Evolutionary conservation across 78 protist genomes (phyloP).

Genomic region (Dictyostelium brefeldianum): DNA sequence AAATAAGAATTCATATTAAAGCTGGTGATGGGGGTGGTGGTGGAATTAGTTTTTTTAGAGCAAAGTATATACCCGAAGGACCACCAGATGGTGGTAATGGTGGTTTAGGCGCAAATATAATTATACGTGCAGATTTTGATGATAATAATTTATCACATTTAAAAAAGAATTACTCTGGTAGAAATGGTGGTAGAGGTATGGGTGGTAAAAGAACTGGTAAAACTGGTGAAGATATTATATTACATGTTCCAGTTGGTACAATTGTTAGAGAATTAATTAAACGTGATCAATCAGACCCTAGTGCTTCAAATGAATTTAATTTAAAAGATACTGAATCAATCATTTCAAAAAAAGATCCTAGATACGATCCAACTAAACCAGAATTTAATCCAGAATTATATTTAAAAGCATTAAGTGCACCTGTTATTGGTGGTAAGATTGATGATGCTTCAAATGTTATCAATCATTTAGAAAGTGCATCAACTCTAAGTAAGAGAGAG

Average conservation of each 20-base stretch:
- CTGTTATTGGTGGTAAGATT: conserved; percentile 23
- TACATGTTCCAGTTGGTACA: conserved; percentile 79
- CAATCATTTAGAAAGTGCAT: not conserved
- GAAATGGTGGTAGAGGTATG: conserved; percentile 32
- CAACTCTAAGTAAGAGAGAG: not conserved
- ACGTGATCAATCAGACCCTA: too few species aligned
- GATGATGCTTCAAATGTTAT: not conserved
- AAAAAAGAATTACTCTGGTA: conserved; percentile 18
- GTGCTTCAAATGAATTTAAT: not conserved
- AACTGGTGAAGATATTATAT: conserved; percentile 54
- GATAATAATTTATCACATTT: conserved; percentile 65
- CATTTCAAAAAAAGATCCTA: conserved; percentile 3
- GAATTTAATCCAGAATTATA: conserved; percentile 26
- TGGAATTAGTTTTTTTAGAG: conserved; percentile 46
- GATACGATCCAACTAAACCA: not conserved
- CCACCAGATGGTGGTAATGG: conserved; percentile 84
- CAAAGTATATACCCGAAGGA: conserved; percentile 66
- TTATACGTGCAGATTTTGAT: conserved; percentile 37
- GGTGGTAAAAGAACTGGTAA: conserved; percentile 47
- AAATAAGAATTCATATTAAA: conserved; percentile 13
- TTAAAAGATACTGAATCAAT: not conserved
- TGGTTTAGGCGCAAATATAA: conserved; percentile 61
- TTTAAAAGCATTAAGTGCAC: conserved; percentile 42
- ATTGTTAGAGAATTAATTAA: conserved; percentile 32
- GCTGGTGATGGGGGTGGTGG: conserved; percentile 82